A percentile compares a stretch with the other conserved stretches of the same genome.
Evolutionary conservation across 371 early-diverging fungal species (phyloP).

Genomic region (Circinella minor): DNA sequence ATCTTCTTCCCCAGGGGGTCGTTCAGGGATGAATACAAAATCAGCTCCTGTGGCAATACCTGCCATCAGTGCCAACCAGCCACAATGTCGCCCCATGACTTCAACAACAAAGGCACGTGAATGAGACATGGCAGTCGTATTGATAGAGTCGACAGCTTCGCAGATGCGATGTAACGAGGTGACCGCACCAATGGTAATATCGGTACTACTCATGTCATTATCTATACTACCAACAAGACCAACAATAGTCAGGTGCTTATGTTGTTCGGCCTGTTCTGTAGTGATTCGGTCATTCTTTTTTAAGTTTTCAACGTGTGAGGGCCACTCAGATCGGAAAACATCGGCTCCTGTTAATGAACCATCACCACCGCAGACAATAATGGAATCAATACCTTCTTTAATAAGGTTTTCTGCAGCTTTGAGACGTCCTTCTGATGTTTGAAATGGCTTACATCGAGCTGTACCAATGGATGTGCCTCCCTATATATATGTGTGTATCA

Average conservation of each 20-base stretch:
- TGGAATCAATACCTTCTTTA: constrained; percentile 90
- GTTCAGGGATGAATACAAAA: constrained; percentile 97
- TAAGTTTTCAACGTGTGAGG: constrained; percentile 79
- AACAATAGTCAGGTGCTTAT: constrained; percentile 85
- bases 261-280: constrained; percentile 58
- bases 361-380: constrained; percentile 99
- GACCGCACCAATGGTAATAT: constrained; percentile 97
- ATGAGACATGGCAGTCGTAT: constrained; percentile 96
- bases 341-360: constrained; percentile 98
- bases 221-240: constrained; percentile 97
- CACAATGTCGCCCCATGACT: constrained; percentile 99
- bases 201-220: constrained; percentile 97
- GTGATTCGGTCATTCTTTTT: constrained; percentile 61
- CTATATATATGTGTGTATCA: constrained; percentile 23
- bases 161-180: constrained; percentile 98
- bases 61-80: constrained; percentile 98
- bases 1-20: constrained; percentile 77
- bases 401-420: constrained; percentile 89
- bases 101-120: constrained; percentile 98
- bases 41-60: constrained; percentile 94
- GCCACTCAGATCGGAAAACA: constrained; percentile 93
- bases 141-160: constrained; percentile 94
- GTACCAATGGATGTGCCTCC: constrained; percentile 99
- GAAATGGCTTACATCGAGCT: constrained; percentile 91
- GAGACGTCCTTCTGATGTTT: constrained; percentile 87